Evolutionary conservation across 192 early-diverging fungal genomes (phyloP), one percentile per base, ranked within the genome.

Genomic region (Glomus cerebriforme): DNA sequence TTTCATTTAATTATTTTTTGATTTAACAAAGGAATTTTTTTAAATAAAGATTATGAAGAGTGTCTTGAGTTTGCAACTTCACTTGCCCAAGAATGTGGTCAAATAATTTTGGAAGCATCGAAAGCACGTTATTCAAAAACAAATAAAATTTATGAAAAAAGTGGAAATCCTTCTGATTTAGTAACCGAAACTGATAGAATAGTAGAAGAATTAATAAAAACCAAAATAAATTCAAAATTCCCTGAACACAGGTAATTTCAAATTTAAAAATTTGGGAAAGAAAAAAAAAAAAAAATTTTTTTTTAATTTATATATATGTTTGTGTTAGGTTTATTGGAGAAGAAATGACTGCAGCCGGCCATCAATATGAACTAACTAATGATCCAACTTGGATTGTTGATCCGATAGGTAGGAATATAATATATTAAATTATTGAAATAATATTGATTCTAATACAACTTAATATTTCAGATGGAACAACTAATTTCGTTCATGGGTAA

Each of bases 311-410:
- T n/a, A n/a, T n/a, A n/a, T n/a, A n/a, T n/a, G n/a, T n/a, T n/a
- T n/a, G n/a, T n/a, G n/a, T n/a, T 31, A 90, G 89, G 2, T 87
- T 99, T 80, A 93, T 99, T 47, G 97, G 97, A 72, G 94, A 98
- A 79, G 96, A 97, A 78, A 90, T 93, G 3, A 86, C 90, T 29
- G 88, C 94, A 24, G 89, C 83, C 79, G 91, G 85, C 39, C 81
- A 81, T 49, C 73, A 83, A 29, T 87, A 86, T 79, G 71, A 72
- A 9, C 82, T 94, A 58, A 91, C 92, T 24, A 80, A 93, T 77
- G 86, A 88, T 19, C 95, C 94, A 15, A 96, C 96, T 0, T 96
- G 96, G 95, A 91, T 96, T 62, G 92, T 97, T 26, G 95, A 98
- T 79, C 96, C 96, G 1, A 90, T 95, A 77, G 91, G 85, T 88